Conservation (phyloP, 805 yeast genomes). For the Maudiozyma bulderi region DNA sequence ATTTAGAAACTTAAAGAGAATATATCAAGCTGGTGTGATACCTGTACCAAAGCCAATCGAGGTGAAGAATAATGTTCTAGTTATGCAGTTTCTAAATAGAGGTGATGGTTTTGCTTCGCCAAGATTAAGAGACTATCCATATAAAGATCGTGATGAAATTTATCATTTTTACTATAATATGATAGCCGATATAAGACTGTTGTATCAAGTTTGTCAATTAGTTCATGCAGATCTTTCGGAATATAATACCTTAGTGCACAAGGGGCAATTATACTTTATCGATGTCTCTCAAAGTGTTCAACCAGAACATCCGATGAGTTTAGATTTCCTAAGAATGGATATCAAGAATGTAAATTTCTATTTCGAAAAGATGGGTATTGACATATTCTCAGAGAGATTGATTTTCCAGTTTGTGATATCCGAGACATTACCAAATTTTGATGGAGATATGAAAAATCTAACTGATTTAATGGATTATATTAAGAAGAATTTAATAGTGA, state of each 20-base stretch:
- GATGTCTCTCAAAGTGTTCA: slow-evolving; percentile 98
- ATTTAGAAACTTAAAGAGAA: slow-evolving; percentile 81
- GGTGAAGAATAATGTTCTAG: slow-evolving; percentile 78
- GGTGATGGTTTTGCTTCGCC: slow-evolving; percentile 83
- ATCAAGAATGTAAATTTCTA: slow-evolving; percentile 90
- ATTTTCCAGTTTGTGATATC: slow-evolving; percentile 71
- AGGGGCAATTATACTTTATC: slow-evolving; percentile 69
- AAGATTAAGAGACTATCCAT: slow-evolving; percentile 73
- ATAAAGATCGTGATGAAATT: slow-evolving; percentile 56
- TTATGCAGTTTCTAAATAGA: slow-evolving; percentile 85
- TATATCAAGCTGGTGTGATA: slow-evolving; percentile 58
- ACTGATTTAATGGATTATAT: slow-evolving; percentile 30
- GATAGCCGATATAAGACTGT: slow-evolving; percentile 72
- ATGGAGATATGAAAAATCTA: slow-evolving; percentile 27
- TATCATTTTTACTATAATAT: slow-evolving; percentile 64
- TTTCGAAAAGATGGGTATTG: slow-evolving; percentile 63
- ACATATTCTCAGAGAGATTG: slow-evolving; percentile 70
- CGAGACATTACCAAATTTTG: slow-evolving; percentile 33
- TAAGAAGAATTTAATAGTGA: slow-evolving; percentile 45
- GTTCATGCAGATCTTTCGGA: slow-evolving; percentile 97
- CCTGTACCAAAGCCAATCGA: slow-evolving; percentile 93
- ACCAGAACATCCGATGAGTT: slow-evolving; percentile 94
- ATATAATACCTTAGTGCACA: slow-evolving; percentile 82
- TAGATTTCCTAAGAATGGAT: slow-evolving; percentile 94
- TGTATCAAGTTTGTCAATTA: slow-evolving; percentile 79